Conservation (phyloP, 352 stramenopile species). For the Phytophthora melonis region DNA sequence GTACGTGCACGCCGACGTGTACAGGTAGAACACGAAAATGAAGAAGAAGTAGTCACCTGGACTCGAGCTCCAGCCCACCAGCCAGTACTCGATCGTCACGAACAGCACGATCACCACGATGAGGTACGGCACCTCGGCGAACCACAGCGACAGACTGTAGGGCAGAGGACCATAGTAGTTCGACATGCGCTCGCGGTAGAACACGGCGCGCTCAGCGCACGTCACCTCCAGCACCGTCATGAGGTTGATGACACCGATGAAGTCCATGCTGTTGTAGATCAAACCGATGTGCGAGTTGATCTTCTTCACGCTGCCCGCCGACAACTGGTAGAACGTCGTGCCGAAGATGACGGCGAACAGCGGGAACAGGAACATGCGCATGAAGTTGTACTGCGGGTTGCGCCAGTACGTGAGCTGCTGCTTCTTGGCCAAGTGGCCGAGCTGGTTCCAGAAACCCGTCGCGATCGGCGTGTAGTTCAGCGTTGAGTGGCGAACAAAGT, state of each 20-base stretch:
- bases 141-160: slow-evolving; percentile 66
- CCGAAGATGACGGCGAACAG: slow-evolving; percentile 59
- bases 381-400: slow-evolving; percentile 57
- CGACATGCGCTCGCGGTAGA: slow-evolving; percentile 71
- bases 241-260: slow-evolving; percentile 64
- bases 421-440: slow-evolving; percentile 46
- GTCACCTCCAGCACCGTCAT: slow-evolving; percentile 69
- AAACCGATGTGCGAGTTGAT: slow-evolving; percentile 65
- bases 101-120: slow-evolving; percentile 48
- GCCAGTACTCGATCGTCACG: slow-evolving; percentile 63
- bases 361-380: slow-evolving; percentile 57
- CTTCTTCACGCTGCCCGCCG: slow-evolving; percentile 26
- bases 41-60: slow-evolving; percentile 44
- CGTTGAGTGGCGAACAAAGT: slow-evolving; percentile 53
- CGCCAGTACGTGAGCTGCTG: slow-evolving; percentile 65
- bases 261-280: slow-evolving; percentile 74
- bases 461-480: slow-evolving; percentile 56
- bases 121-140: slow-evolving; percentile 63
- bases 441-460: slow-evolving; percentile 52
- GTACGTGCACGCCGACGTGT: slow-evolving; percentile 64
- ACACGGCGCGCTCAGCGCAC: slow-evolving; percentile 59
- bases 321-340: slow-evolving; percentile 59
- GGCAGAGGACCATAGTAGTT: slow-evolving; percentile 74
- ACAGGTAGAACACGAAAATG: slow-evolving; percentile 50
- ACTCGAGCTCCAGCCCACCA: slow-evolving; percentile 50